Percentiles rank a stretch among this genome's conserved stretches.
Evolutionary conservation across 192 early-diverging fungal species (phyloP).

Genomic region (Geranomyces michiganensis): DNA sequence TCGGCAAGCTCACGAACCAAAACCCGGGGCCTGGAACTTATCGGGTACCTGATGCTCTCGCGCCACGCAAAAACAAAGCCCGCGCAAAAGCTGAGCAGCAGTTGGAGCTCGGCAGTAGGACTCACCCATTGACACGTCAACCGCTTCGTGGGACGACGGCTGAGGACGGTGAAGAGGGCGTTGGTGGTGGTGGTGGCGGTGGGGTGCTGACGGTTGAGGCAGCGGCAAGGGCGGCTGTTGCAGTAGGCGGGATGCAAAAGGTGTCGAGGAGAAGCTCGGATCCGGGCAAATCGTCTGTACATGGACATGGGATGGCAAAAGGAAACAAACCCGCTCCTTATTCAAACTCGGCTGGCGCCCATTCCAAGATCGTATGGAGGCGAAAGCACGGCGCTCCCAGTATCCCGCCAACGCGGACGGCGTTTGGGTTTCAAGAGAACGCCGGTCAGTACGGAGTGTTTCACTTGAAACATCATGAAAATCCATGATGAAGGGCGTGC

Average conservation of each 20-base stretch:
- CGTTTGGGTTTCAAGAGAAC: conserved; percentile 58
- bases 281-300: not conserved
- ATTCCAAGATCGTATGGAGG: conserved; percentile 48
- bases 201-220: not conserved
- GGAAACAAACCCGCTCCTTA: not conserved
- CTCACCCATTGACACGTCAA: conserved; percentile 33
- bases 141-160: not conserved
- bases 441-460: conserved; percentile 16
- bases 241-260: not conserved
- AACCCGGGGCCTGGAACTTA: conserved; percentile 55
- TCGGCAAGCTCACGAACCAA: conserved; percentile 29
- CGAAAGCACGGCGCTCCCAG: conserved; percentile 57
- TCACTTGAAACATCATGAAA: not conserved
- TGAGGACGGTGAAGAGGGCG: conserved; percentile 1
- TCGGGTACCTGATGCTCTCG: conserved; percentile 27
- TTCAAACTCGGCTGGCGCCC: not conserved
- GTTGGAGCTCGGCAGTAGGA: conserved; percentile 20
- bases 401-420: conserved; percentile 46
- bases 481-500: too few relatives aligned
- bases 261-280: conserved; percentile 6
- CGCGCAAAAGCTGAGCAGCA: not conserved
- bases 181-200: not conserved
- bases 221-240: not conserved
- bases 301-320: conserved; percentile 10
- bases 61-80: conserved; percentile 13